Percentiles rank a stretch among this genome's conserved stretches.
Conservation (phyloP, 805 yeast genomes). For the Clavispora carvajalis region DNA sequence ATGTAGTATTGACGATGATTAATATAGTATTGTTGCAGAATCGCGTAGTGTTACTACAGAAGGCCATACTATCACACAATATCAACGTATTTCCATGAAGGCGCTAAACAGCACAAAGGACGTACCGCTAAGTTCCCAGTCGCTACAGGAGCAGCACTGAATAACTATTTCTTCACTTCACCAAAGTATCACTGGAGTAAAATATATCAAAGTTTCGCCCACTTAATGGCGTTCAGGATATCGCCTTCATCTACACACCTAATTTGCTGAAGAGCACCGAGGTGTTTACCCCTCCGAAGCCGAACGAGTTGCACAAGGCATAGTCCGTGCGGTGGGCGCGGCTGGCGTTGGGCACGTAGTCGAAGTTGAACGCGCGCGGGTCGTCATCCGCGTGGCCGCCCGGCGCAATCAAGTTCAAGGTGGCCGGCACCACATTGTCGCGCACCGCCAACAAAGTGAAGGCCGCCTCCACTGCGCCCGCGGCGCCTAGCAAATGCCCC, state of each 20-base stretch:
- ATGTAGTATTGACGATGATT: too few relatives aligned
- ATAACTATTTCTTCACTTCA: too few relatives aligned
- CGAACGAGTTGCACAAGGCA: slow-evolving; percentile 87
- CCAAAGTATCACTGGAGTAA: too few relatives aligned
- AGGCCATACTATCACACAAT: too few relatives aligned
- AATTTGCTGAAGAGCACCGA: slow-evolving; percentile 47
- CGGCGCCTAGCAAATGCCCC: slow-evolving; percentile 94
- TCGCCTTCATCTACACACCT: not conserved
- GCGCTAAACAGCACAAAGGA: too few relatives aligned
- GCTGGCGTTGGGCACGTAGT: slow-evolving; percentile 53
- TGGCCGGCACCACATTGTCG: slow-evolving; percentile 65
- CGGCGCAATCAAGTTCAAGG: slow-evolving; percentile 58
- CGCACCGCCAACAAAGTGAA: slow-evolving; percentile 67
- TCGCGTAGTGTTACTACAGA: too few relatives aligned
- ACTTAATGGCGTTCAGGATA: too few relatives aligned
- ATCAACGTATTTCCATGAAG: too few relatives aligned
- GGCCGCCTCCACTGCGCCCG: slow-evolving; percentile 90
- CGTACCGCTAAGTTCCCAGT: too few relatives aligned
- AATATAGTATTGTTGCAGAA: too few relatives aligned
- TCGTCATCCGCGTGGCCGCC: slow-evolving; percentile 48
- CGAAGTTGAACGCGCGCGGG: slow-evolving; percentile 37
- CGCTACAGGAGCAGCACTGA: too few relatives aligned
- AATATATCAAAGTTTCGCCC: too few relatives aligned
- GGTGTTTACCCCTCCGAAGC: slow-evolving; percentile 96
- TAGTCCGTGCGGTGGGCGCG: slow-evolving; percentile 36